Base-by-base conservation (phyloP, 495 filamentous ascomycete genomes). In the Neurospora tetraspora region DNA sequence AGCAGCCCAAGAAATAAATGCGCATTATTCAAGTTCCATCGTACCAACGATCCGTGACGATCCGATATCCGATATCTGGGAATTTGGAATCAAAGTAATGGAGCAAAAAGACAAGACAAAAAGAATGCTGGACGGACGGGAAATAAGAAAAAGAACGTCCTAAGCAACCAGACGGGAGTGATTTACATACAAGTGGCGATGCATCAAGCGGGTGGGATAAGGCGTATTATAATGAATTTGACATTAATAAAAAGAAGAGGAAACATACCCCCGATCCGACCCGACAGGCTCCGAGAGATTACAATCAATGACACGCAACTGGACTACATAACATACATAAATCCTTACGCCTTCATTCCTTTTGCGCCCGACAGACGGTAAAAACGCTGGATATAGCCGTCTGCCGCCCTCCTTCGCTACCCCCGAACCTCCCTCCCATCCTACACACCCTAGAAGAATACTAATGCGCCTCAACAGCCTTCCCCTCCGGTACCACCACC, bases 381-480 rank as follows among this genome's bases (percentile, higher is more conserved):
- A 65, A 61, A 16, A 18, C 27, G 14, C 53, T 65, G 53, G 23
- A 34, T 65, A 34, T 65, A 34, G 2, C 27, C 53, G 6, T 12
- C 53, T 0, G 5, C 12, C 45, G 0, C 40, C 16, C 34, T 34
- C 16, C 39, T n/a, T 43, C 40, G 7, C 40, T 47, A 20, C 20
- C 45, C 20, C 45, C 10, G 2, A 3, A 59, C 16, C 40, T 18
- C 7, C 39, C 11, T 39, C 11, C 39, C 43, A 45, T 20, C 43
- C 43, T 4, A 20, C 0, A 39, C 39, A 39, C 39, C 39, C 34
- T 36, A 36, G 6, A 0, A 14, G 38, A n/a, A 36, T n/a, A 27
- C 14, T 27, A 31, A 39, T 84, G 82, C 72, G 75, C 77, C 68
- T 80, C 79, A 27, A 78, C 76, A 20, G 43, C 16, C 39, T 71